Evolutionary conservation across 495 filamentous ascomycete genomes (phyloP), one percentile per base, ranked within the genome.

Genomic region (Choiromyces venosus): DNA sequence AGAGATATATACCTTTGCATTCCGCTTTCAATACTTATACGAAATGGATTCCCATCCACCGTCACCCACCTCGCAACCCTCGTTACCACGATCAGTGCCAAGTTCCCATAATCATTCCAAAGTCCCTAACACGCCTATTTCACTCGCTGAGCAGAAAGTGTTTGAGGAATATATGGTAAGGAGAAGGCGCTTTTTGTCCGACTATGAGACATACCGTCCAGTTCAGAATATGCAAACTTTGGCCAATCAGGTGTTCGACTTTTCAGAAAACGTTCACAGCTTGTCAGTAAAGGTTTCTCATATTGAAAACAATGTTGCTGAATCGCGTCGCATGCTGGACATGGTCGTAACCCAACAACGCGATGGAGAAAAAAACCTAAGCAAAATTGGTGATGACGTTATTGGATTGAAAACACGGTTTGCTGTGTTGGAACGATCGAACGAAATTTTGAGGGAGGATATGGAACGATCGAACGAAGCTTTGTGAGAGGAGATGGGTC

Each of bases 221-320:
- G 73, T 79, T 19, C 77, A 79, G 70, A 79, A 79, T 52, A 78
- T 79, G 77, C 77, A 78, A 42, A 73, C 76, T 2, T 73, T 79
- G 2, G 77, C 77, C 6, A 79, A 78, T 39, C 77, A 79, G 35
- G 77, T 79, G 29, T 79, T 79, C 37, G 77, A 79, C 19, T 67
- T 79, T 0, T 73, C 72, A 19, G 77, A 79, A 66, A 71, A 69
- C 10, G 70, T 79, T 14, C 71, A 73, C 18, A n/a, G n/a, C n/a
- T n/a, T n/a, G n/a, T n/a, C n/a, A n/a, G n/a, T n/a, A n/a, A n/a
- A n/a, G n/a, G n/a, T n/a, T n/a, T n/a, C n/a, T n/a, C 69, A 67
- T 9, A 69, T 79, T 12, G 72, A 68, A 1, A 71, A 75, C 19
- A 66, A 77, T 16, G 75, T 77, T 4, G 35, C 75, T 21, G 66